Evolutionary conservation across 1,284 basidiomycete species (phyloP), one percentile per base, ranked within the genome.

Genomic region (Ceratobasidium papillatum): DNA sequence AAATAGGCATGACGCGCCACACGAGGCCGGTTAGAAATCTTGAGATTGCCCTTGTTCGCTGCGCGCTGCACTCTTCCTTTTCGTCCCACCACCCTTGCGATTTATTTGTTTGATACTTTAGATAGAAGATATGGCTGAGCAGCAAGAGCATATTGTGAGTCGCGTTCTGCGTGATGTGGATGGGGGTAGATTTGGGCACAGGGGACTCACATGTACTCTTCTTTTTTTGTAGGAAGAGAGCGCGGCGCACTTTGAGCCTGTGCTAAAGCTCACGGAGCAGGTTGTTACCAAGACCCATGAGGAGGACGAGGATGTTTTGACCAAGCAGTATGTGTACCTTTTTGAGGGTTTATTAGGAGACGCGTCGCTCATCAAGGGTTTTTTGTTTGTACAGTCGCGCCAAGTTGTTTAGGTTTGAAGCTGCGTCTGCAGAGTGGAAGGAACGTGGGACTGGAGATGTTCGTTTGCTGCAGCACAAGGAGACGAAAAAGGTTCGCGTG

Each of bases 371-470:
- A 47, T 47, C 19, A 11, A n/a, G 59, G 52, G n/a, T n/a, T n/a
- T n/a, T 71, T 30, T 14, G 27, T 11, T 34, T 25, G 14, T 52
- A 36, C 79, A 99, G 96, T 91, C 95, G 98, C 80, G 94, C 98
- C 80, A 99, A 99, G 87, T 90, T 99, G 77, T 99, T 99, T 90
- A 91, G 98, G 81, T 99, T 99, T 85, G 91, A 94, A 79, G 85
- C 89, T 79, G 85, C 83, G 54, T 86, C 90, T 75, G 87, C 89
- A 76, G 96, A 99, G 84, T 99, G 98, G 98, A 99, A 99, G 84
- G 96, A 99, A 85, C 86, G 95, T 56, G 95, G 94, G 58, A 98
- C 95, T 27, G 96, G 95, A 59, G 95, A 97, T 81, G 94, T 95
- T 78, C 91, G 94, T 81, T 86, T 98, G 75, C 89, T 98, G 78